Base-by-base conservation (phyloP, 371 early-diverging fungal species). In the Lichtheimia ornata region DNA sequence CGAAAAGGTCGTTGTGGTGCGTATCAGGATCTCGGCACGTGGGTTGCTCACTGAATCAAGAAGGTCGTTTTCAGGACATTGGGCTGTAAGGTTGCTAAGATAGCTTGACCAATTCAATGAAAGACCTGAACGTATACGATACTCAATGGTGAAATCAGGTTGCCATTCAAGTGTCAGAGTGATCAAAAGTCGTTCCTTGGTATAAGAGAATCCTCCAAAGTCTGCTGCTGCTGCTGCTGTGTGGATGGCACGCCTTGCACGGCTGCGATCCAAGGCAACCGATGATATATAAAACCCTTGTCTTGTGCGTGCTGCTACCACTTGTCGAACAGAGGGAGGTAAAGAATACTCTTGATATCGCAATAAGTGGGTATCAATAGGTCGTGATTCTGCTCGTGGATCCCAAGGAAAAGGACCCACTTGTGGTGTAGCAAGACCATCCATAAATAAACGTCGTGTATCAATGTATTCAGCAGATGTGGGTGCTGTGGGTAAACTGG, bases 61-160 rank as follows among this genome's bases (percentile, higher is more conserved):
- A 6, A 45, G 47, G 40, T 54, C 54, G 15, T 24, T 44, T 7
- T 41, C 58, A 54, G 53, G 47, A 47, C 47, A 22, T n/a, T n/a
- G 3, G 30, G 58, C 12, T 55, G 60, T 13, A 25, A 25, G 25
- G 14, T 27, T 41, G 18, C 56, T 30, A n/a, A 69, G 54, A 47
- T 65, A 63, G 14, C 62, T 58, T 12, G 70, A 56, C 44, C 71
- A 60, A 24, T 18, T 50, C 1, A 71, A 65, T 12, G 63, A 60
- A 66, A 74, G 71, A 3, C 56, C 49, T 14, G 77, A 71, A 15
- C 70, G 72, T 52, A 96, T 87, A 27, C 88, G 88, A 74, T 97
- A 97, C 44, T 91, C 87, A 11, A 97, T 83, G 0, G 89, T 91
- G 44, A 96, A 88, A 62, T 92, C 88, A 0, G 93, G 93, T 24